Evolutionary conservation across 2,329 filamentous ascomycete species (phyloP).

Genomic region (Xylaria sp.): DNA sequence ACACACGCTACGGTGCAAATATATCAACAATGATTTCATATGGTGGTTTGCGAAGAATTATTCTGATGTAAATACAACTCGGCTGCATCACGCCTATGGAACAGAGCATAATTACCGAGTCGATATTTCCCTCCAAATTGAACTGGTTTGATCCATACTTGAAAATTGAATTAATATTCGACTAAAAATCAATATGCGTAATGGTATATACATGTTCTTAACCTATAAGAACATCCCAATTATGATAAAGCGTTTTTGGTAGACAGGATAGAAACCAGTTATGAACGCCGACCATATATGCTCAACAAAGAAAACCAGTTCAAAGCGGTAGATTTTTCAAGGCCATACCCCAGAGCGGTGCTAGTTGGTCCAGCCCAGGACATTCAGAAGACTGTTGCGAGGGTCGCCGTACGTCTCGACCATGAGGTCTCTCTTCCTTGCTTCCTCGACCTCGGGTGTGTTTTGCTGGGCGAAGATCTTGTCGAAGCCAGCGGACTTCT

Average conservation of each 20-base stretch:
- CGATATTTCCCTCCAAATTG: background rate
- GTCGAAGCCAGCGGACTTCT: constrained; percentile 42
- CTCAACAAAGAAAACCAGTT: constrained; percentile 24
- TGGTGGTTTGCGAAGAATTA: background rate
- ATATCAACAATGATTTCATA: background rate
- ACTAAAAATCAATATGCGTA: background rate
- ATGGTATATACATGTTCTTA: constrained; percentile 14
- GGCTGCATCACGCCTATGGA: background rate
- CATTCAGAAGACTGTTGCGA: constrained; percentile 48
- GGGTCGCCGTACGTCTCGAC: constrained; percentile 48
- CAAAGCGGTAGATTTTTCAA: background rate
- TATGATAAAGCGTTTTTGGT: background rate
- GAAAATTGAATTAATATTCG: background rate
- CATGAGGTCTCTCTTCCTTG: constrained; percentile 40
- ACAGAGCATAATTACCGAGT: background rate
- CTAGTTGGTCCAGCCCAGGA: constrained; percentile 48
- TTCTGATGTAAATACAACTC: background rate
- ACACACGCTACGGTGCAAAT: background rate
- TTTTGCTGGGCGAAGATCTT: constrained; percentile 50
- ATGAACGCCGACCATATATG: constrained; percentile 27
- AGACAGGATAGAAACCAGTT: constrained; percentile 1
- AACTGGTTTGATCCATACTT: background rate
- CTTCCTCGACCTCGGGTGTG: constrained; percentile 48
- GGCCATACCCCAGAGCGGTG: background rate
- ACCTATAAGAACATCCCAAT: constrained; percentile 7